Conservation (phyloP, 2,329 filamentous ascomycete genomes). For the Thielaviopsis ethacetica region DNA sequence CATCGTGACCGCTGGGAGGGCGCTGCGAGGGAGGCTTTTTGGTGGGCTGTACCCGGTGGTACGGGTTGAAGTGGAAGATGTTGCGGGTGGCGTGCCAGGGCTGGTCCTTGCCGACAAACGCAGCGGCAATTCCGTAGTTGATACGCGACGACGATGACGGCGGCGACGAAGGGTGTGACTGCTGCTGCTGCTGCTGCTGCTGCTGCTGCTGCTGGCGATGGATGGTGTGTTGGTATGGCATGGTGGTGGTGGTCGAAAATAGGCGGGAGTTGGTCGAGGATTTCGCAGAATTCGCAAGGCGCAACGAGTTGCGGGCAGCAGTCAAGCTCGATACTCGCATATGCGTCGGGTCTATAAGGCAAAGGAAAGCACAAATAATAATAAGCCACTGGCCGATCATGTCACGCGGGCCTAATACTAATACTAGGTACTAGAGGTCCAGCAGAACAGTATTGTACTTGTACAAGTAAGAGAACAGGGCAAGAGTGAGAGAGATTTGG, state of each 20-base stretch:
- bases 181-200: neutral
- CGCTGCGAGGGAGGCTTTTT: conserved; percentile 40
- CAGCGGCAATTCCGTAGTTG: conserved; percentile 56
- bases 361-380: conserved; percentile 10
- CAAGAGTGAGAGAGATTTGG: neutral
- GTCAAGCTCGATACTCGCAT: conserved; percentile 12
- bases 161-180: neutral
- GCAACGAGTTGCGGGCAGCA: conserved; percentile 12
- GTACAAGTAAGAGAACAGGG: neutral
- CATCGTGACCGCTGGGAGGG: conserved; percentile 79
- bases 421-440: neutral
- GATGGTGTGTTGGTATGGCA: neutral
- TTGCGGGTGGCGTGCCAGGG: conserved; percentile 52
- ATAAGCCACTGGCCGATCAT: conserved; percentile 12
- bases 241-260: conserved; percentile 10
- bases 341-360: conserved; percentile 11
- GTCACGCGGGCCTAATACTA: neutral
- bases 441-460: neutral
- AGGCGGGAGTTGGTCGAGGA: neutral
- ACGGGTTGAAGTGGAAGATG: conserved; percentile 56
- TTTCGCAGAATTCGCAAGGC: conserved; percentile 7
- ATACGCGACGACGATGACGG: conserved; percentile 22
- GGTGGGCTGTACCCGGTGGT: conserved; percentile 39
- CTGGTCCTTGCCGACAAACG: conserved; percentile 57
- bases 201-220: neutral